phyloP scores from a whole-genome alignment of 768 basidiomycete genomes.

The Panellus pusillus region DNA sequence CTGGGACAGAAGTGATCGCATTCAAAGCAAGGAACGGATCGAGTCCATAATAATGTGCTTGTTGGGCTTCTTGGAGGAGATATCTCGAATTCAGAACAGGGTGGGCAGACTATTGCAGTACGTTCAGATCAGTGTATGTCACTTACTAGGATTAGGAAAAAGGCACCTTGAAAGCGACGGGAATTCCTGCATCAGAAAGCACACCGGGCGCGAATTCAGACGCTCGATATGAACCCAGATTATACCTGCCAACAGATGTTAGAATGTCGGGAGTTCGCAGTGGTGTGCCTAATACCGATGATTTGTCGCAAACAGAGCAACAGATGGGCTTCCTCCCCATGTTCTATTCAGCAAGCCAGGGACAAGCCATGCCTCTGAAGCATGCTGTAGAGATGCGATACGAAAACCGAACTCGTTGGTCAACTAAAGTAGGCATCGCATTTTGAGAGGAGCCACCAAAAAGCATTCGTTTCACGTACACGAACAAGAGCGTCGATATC shows the following conservation, averaged over 20 bases:
- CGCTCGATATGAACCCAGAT: conserved; percentile 63
- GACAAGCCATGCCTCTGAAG: conserved; percentile 89
- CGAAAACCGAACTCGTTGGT: conserved; percentile 90
- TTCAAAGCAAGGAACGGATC: conserved; percentile 56
- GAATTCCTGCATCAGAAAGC: conserved; percentile 54
- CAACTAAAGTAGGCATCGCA: conserved; percentile 43
- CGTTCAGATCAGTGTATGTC: background rate
- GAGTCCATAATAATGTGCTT: conserved; percentile 69
- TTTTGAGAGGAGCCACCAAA: background rate
- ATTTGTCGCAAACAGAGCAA: conserved; percentile 81
- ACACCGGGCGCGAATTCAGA: conserved; percentile 50
- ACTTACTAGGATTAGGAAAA: background rate
- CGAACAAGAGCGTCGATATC: conserved; percentile 71
- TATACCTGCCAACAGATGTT: conserved; percentile 29
- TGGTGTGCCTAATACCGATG: conserved; percentile 43
- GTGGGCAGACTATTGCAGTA: conserved; percentile 49
- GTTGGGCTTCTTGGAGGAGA: conserved; percentile 70
- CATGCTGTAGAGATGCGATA: conserved; percentile 82
- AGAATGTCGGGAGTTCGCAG: background rate
- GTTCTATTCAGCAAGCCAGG: conserved; percentile 77
- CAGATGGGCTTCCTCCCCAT: conserved; percentile 60
- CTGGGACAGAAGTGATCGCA: conserved; percentile 68
- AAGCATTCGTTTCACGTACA: conserved; percentile 39
- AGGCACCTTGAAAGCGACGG: conserved; percentile 60
- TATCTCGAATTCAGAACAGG: conserved; percentile 63